Evolutionary conservation across 192 early-diverging fungal genomes (phyloP), one percentile per base, ranked within the genome.

Genomic region (Chytriomyces sp.): DNA sequence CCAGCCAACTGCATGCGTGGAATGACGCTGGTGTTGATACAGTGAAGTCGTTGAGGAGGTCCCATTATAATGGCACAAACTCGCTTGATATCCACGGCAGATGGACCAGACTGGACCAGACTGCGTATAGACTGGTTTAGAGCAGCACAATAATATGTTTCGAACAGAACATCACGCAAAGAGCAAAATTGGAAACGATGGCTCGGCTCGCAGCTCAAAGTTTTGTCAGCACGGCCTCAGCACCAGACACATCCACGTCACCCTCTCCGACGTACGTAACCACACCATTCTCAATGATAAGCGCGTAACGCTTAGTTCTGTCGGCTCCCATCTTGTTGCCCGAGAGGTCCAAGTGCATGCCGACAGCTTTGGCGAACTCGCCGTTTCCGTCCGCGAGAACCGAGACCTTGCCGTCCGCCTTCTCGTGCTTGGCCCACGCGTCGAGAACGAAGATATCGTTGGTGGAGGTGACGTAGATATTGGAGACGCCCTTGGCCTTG

Each of bases 301-400:
- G 77, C 2, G 92, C 92, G 68, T 91, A 93, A 61, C 92, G 84
- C 75, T 89, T 79, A 36, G 89, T 82, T 33, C 92, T 82, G 41
- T 89, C 69, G 17, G 83, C 75, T 58, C 91, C 92, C 82, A 90
- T 70, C 52, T 85, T 85, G 55, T 76, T 52, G 39, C 77, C 80
- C 52, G 88, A 77, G 36, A 91, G 77, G 49, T 91, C 91, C 76
- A 78, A 52, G 19, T 75, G 73, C 40, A 93, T 78, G 36, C 92
- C 92, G 17, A 92, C 79, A n/a, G 89, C 87, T 25, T 66, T 77
- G 32, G 84, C 85, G 44, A 91, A 90, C 25, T 82, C 84, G 60
- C 86, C 89, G 74, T 89, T 91, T 39, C 89, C 92, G 73, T 93
- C 92, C 38, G 89, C 88, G 62, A 90, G 88, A 88, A 93, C 89